Conservation (phyloP, 352 stramenopile genomes). For the Peronospora destructor region DNA sequence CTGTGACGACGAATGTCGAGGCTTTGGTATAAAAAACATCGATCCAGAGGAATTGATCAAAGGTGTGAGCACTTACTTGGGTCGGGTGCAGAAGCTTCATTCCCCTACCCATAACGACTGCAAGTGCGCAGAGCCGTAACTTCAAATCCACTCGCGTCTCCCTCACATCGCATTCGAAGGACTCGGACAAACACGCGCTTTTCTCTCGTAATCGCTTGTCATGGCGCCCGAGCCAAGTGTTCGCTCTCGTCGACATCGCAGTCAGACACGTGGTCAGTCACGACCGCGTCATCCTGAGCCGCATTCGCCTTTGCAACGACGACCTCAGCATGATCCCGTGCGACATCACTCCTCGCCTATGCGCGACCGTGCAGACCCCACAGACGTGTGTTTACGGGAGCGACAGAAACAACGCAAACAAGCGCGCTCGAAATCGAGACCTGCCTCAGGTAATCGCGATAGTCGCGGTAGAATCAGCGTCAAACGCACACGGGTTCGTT, state of each 20-base stretch:
- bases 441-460: slow-evolving; percentile 7
- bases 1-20: background rate
- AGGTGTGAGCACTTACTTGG: too few species aligned
- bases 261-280: slow-evolving; percentile 16
- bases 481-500: slow-evolving; percentile 53
- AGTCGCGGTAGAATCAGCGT: slow-evolving; percentile 9
- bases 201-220: background rate
- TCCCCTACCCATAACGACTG: too few species aligned
- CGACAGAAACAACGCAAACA: slow-evolving; percentile 14
- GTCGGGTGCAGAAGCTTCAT: background rate
- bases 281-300: slow-evolving; percentile 10
- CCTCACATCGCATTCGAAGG: slow-evolving; percentile 18
- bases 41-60: background rate
- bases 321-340: slow-evolving; percentile 5
- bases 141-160: too few species aligned
- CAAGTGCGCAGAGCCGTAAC: too few species aligned
- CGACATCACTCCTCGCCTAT: slow-evolving; percentile 16
- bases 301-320: slow-evolving; percentile 12
- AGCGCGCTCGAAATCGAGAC: background rate
- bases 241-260: slow-evolving; percentile 21
- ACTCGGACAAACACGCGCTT: slow-evolving; percentile 1
- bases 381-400: slow-evolving; percentile 12
- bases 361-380: slow-evolving; percentile 17
- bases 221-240: slow-evolving; percentile 28
- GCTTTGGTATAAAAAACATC: background rate